These are phyloP conservation scores for Phytopythium sindhum DNA, from an alignment of 352 stramenopile species.

Conservation along the genomic window DNA sequence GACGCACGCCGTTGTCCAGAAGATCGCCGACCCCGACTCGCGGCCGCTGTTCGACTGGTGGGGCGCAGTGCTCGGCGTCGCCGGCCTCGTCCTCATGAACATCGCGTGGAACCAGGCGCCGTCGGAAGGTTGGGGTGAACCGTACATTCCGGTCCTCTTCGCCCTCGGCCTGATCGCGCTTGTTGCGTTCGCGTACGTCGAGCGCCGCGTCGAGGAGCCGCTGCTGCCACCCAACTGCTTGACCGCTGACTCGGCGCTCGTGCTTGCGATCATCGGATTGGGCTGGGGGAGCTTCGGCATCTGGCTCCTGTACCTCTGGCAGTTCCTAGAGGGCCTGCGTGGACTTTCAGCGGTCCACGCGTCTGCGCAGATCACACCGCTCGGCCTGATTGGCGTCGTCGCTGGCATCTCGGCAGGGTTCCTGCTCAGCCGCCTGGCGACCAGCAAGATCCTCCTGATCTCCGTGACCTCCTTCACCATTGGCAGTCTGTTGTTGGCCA, in stretches of 20 bases:
- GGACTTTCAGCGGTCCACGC: constrained; percentile 1
- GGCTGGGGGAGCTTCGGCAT: constrained; percentile 6
- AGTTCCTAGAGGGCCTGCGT: constrained; percentile 8
- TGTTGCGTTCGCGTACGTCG: constrained; percentile 3
- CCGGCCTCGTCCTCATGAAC: constrained; percentile 4
- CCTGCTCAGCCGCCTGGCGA: constrained; percentile 4
- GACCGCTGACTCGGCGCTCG: constrained; percentile 1
- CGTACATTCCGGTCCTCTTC: constrained; percentile 1
- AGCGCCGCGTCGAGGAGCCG: constrained; percentile 2
- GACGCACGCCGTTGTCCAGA: neutral
- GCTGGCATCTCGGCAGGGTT: constrained; percentile 4
- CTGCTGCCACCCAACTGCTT: constrained; percentile 3
- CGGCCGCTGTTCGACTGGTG: constrained; percentile 1
- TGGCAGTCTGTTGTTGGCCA: constrained; percentile 2
- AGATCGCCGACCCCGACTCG: neutral
- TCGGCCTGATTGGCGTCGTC: neutral
- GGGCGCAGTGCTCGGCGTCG: neutral
- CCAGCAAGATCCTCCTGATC: constrained; percentile 4
- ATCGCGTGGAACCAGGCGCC: constrained; percentile 9
- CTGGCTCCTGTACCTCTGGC: constrained; percentile 6
- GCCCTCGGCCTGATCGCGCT: constrained; percentile 4
- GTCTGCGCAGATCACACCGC: neutral
- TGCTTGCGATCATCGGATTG: constrained; percentile 2
- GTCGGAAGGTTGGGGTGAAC: constrained; percentile 4
- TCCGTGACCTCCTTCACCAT: neutral